A percentile compares a stretch with the other conserved stretches of the same genome.
Conservation (phyloP, 176 grass and related monocot species). For the Dactylis glomerata region DNA sequence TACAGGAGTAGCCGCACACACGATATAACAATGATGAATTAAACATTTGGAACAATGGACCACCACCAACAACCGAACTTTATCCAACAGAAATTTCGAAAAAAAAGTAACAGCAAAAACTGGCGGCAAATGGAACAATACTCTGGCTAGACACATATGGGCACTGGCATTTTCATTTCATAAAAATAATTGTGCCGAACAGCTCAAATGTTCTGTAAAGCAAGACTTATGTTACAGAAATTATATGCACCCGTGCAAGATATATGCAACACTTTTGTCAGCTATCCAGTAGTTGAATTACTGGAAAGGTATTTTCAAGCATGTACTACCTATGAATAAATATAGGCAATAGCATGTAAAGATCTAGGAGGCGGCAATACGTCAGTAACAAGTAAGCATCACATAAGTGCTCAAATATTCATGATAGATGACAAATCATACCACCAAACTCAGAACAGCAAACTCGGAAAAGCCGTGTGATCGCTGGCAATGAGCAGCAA, state of each 20-base stretch:
- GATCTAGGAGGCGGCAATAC: background rate
- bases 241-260: background rate
- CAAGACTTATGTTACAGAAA: background rate
- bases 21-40: background rate
- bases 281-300: constrained; percentile 4
- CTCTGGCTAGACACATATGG: background rate
- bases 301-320: background rate
- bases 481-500: constrained; percentile 15
- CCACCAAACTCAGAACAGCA: constrained; percentile 9
- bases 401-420: background rate
- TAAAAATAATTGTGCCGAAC: constrained; percentile 26
- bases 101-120: background rate
- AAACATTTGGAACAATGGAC: constrained; percentile 14
- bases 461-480: constrained; percentile 12
- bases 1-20: background rate
- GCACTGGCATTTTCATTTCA: background rate
- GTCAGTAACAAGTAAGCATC: constrained; percentile 13
- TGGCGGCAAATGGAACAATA: background rate
- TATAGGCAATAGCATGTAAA: background rate
- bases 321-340: background rate
- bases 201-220: constrained; percentile 18
- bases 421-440: constrained; percentile 6
- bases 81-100: constrained; percentile 3
- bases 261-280: constrained; percentile 11
- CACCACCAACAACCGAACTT: constrained; percentile 32